Conservation (phyloP, 768 basidiomycete genomes). For the Asterophora parasitica region DNA sequence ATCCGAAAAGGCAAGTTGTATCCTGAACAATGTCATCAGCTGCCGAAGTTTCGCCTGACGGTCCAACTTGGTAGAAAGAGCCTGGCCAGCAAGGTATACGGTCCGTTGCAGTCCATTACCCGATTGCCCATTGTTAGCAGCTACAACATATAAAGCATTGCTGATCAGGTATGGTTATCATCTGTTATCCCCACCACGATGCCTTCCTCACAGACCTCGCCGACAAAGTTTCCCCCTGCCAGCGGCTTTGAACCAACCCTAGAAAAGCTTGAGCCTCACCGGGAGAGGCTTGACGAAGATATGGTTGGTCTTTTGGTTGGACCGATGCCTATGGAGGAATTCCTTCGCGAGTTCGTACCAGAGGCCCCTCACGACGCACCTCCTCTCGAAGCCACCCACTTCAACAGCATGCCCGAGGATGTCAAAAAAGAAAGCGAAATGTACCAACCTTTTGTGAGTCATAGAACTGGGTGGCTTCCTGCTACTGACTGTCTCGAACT, state of each 20-base stretch:
- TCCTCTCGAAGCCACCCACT: no score
- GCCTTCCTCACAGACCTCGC: not conserved
- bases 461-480: not conserved
- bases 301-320: conserved; percentile 3
- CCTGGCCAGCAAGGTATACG: no score
- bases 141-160: not conserved
- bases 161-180: not conserved
- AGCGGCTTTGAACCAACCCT: not conserved
- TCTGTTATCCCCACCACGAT: not conserved
- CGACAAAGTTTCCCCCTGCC: not conserved
- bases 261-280: not conserved
- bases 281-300: not conserved
- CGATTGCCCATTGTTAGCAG: not conserved
- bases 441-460: conserved; percentile 7
- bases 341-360: conserved; percentile 5
- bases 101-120: no score
- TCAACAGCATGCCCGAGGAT: no score
- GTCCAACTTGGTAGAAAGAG: no score
- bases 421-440: no score
- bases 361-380: no score
- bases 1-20: no score
- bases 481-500: no score
- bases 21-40: no score
- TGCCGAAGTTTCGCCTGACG: no score
- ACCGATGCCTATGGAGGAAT: conserved; percentile 5